These are phyloP conservation scores for Kwoniella shivajii DNA, from an alignment of 1,284 basidiomycete species.

Conservation along the genomic window DNA sequence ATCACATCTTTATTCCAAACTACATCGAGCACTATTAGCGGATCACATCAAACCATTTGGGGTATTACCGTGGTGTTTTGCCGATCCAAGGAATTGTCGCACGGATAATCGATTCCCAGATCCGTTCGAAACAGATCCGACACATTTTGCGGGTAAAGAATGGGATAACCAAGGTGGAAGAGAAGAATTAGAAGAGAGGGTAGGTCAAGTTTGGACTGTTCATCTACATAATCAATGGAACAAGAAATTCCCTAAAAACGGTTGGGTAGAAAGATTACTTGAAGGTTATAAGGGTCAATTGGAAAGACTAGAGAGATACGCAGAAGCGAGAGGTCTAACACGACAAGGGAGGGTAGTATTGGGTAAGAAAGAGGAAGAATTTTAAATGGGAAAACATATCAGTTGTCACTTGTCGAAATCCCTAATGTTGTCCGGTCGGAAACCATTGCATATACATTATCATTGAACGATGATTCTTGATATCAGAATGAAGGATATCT, in stretches of 20 bases:
- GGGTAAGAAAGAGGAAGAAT: not conserved
- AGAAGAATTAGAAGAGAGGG: constrained; percentile 61
- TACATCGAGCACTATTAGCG: constrained; percentile 78
- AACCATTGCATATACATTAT: no score
- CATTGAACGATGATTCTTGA: no score
- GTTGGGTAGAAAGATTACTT: constrained; percentile 79
- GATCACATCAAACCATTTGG: constrained; percentile 77
- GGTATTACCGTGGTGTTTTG: constrained; percentile 88
- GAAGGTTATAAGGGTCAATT: constrained; percentile 61
- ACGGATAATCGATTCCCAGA: constrained; percentile 87
- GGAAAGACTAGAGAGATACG: constrained; percentile 20
- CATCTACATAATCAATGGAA: constrained; percentile 94
- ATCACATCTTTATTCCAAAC: constrained; percentile 79
- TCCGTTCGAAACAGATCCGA: constrained; percentile 71
- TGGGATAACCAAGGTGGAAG: constrained; percentile 61
- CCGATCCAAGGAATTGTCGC: constrained; percentile 84
- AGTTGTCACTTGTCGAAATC: no score
- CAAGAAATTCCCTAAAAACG: constrained; percentile 70
- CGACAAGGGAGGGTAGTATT: constrained; percentile 5
- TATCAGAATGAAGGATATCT: no score
- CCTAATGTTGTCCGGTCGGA: no score
- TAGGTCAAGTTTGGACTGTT: constrained; percentile 77
- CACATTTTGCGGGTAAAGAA: constrained; percentile 62
- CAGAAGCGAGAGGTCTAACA: constrained; percentile 7
- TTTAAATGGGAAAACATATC: no score